Percentiles rank a stretch among this genome's conserved stretches.
phyloP scores from a whole-genome alignment of 2,329 filamentous ascomycete genomes.

The Aspergillus pseudoglaucus region DNA sequence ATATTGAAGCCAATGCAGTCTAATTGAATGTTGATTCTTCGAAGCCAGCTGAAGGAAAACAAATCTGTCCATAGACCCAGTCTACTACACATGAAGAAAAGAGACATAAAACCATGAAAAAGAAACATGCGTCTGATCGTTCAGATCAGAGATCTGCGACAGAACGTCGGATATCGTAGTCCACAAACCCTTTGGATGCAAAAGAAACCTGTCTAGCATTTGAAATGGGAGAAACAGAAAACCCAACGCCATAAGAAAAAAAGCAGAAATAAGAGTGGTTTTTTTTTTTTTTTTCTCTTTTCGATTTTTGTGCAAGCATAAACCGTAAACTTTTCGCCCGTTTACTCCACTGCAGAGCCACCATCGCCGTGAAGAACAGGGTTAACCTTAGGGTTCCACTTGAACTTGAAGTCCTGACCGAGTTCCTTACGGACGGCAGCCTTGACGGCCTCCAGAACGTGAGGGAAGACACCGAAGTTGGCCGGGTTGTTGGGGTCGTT shows the following conservation, averaged over 20 bases:
- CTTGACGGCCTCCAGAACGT: conserved; percentile 66
- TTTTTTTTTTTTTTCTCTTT: too few relatives aligned
- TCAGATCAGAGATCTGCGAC: background rate
- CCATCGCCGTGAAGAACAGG: conserved; percentile 53
- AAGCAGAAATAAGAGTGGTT: conserved; percentile 5
- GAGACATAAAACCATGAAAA: background rate
- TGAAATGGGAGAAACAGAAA: background rate
- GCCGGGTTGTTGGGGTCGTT: conserved; percentile 73
- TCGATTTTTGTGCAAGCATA: conserved; percentile 7
- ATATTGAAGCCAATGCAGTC: background rate
- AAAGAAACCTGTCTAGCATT: conserved; percentile 2
- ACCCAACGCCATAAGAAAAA: conserved; percentile 8
- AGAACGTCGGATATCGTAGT: conserved; percentile 12
- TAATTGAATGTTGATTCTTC: background rate
- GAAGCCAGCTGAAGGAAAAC: background rate
- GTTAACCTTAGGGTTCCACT: conserved; percentile 66
- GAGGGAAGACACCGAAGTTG: conserved; percentile 68
- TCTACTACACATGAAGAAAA: background rate
- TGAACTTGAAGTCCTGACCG: conserved; percentile 66
- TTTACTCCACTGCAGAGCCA: conserved; percentile 51
- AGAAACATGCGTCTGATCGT: conserved; percentile 6
- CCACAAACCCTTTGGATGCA: conserved; percentile 5
- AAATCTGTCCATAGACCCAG: background rate
- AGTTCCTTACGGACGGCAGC: conserved; percentile 62
- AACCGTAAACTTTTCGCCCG: conserved; percentile 3